These are phyloP conservation scores for Skeletonema marinoi DNA, from an alignment of 108 stramenopile species.

Conservation along the genomic window DNA sequence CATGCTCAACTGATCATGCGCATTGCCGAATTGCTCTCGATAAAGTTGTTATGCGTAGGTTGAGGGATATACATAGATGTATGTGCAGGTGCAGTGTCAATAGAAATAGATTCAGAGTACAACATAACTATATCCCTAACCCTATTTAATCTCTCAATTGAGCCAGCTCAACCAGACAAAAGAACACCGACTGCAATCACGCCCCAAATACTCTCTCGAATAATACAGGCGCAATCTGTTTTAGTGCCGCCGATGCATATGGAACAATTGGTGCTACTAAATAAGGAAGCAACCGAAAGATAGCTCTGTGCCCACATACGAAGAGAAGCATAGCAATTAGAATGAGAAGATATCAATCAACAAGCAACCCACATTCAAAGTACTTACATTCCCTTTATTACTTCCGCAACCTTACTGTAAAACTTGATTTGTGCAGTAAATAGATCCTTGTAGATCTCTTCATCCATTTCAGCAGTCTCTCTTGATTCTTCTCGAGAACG, in stretches of 20 bases:
- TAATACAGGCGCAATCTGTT: not conserved
- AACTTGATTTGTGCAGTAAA: not conserved
- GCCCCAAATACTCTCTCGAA: not conserved
- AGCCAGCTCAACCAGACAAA: no score
- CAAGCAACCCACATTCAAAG: not conserved
- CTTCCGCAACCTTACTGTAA: slow-evolving; percentile 1
- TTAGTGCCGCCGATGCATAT: not conserved
- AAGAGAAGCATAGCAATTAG: not conserved
- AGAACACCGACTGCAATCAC: not conserved
- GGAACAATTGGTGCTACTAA: slow-evolving; percentile 5
- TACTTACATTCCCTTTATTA: not conserved
- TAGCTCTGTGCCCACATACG: not conserved
- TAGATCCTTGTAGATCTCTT: slow-evolving; percentile 1
- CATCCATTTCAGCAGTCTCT: not conserved
- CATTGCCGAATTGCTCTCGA: no score
- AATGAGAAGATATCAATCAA: not conserved
- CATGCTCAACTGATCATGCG: no score
- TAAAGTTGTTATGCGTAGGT: no score
- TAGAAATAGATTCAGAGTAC: no score
- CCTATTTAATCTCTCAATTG: no score
- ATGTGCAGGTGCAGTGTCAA: no score
- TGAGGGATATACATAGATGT: no score
- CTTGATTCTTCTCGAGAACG: not conserved
- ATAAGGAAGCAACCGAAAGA: slow-evolving; percentile 1
- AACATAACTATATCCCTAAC: no score